Base-by-base conservation (phyloP, 176 grass and related monocot species). In the Puccinellia tenuiflora region DNA sequence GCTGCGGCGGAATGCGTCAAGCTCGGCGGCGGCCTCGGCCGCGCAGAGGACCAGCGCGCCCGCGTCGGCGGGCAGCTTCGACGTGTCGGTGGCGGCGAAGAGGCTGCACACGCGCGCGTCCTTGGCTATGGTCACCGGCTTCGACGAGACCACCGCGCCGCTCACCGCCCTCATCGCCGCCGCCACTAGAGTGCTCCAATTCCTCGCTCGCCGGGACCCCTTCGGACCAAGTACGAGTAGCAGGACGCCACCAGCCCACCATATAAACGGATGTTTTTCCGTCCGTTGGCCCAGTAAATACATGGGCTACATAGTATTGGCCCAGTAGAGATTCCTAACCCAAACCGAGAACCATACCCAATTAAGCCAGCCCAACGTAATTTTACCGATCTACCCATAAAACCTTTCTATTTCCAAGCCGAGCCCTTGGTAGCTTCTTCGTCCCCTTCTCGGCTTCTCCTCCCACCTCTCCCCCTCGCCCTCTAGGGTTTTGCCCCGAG, bases 401-500 rank as follows among this genome's bases (percentile, higher is more conserved):
- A 16, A 64, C 53, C 68, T 5, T 43, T 25, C 68, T 35, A 85
- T 53, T 81, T 71, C 18, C 15, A 52, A 77, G 3, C 63, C 72
- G 54, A 6, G 31, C 39, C 13, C 35, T 29, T 63, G n/a, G 22
- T 39, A 22, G n/a, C n/a, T n/a, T n/a, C n/a, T n/a, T n/a, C 9
- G 0, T 76, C 83, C 7, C 59, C 29, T 43, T 37, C 33, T 68
- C 68, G 2, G 6, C 68, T 61, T 60, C 77, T 39, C 39, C 30
- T 53, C 33, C 12, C 4, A 25, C 11, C 6, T 57, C 37, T 51
- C 62, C 57, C 30, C 57, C 50, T 60, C 53, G 24, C 40, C 72
- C 11, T 42, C 79, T 88, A 84, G 85, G 79, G 86, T 84, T 92
- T 85, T 83, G 80, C 75, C 1, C 25, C 63, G 52, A 74, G 62